phyloP scores from a whole-genome alignment of 1,284 basidiomycete genomes.

The Pseudozyma tsukubaensis region DNA sequence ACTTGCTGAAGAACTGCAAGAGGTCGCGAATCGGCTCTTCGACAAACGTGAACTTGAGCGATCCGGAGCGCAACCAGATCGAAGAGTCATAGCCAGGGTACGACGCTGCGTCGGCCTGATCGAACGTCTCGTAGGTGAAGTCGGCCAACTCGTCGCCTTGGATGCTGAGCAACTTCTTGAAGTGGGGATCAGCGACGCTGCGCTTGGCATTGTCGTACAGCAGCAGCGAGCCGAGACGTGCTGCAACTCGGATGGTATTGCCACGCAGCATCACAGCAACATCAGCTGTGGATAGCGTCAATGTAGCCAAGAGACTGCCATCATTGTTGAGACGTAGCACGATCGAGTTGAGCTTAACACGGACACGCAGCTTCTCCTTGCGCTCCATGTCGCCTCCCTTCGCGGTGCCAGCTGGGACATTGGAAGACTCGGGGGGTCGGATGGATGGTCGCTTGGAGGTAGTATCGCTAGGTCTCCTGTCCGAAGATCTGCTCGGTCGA shows the following conservation, averaged over 20 bases:
- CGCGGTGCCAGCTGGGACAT: conserved; percentile 2
- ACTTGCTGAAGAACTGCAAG: conserved; percentile 84
- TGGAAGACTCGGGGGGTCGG: conserved; percentile 37
- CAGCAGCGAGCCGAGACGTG: conserved; percentile 85
- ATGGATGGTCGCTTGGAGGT: conserved; percentile 33
- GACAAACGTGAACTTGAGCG: conserved; percentile 88
- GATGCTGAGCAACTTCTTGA: conserved; percentile 90
- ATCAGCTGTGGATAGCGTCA: conserved; percentile 91
- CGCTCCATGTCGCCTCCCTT: conserved; percentile 26
- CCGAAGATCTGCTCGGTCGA: conserved; percentile 38
- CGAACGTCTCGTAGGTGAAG: conserved; percentile 93
- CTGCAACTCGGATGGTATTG: conserved; percentile 82
- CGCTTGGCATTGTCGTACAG: conserved; percentile 81
- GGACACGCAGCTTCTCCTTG: conserved; percentile 80
- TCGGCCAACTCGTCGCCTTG: conserved; percentile 95
- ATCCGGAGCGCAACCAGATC: conserved; percentile 86
- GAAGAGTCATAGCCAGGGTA: conserved; percentile 88
- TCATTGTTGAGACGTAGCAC: conserved; percentile 86
- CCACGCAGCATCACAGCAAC: conserved; percentile 82
- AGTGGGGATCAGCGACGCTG: conserved; percentile 73
- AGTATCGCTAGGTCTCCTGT: conserved; percentile 41
- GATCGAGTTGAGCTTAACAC: conserved; percentile 87
- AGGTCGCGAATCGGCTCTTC: conserved; percentile 88
- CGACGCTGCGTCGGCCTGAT: conserved; percentile 73
- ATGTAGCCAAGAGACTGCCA: conserved; percentile 79